phyloP scores from a whole-genome alignment of 176 grass and related monocot species.

The Oryza punctata region DNA sequence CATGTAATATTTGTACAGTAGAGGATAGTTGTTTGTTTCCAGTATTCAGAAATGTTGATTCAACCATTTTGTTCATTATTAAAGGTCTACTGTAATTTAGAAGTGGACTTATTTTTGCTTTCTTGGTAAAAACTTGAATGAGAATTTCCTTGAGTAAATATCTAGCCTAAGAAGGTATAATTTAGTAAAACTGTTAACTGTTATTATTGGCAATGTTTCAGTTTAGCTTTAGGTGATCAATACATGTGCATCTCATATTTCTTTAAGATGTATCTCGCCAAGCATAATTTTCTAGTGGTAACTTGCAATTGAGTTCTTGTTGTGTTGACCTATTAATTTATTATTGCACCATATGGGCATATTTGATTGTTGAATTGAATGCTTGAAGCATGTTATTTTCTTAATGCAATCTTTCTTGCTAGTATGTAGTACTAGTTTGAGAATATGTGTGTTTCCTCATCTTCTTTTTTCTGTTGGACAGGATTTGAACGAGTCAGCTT shows the following conservation, averaged over 20 bases:
- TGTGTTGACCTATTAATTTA: not conserved
- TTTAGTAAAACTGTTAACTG: too few species aligned
- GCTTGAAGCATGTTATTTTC: slow-evolving; percentile 25
- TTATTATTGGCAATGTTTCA: not conserved
- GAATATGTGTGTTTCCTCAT: not conserved
- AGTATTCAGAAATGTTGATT: not conserved
- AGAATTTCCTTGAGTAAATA: too few species aligned
- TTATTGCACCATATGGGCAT: not conserved
- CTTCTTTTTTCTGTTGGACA: slow-evolving; percentile 23
- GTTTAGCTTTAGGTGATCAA: not conserved
- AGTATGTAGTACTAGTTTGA: slow-evolving; percentile 7
- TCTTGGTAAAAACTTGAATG: too few species aligned
- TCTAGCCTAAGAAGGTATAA: too few species aligned
- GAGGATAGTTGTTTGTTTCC: slow-evolving; percentile 1
- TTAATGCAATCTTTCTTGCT: not conserved
- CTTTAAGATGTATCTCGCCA: not conserved
- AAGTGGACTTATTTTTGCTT: too few species aligned
- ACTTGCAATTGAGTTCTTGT: not conserved
- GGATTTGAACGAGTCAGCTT: slow-evolving; percentile 26
- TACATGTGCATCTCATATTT: slow-evolving; percentile 12
- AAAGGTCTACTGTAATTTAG: too few species aligned
- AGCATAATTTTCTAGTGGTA: not conserved
- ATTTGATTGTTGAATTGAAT: slow-evolving; percentile 15
- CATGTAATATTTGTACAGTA: not conserved
- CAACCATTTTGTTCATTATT: not conserved